Evolutionary conservation across 495 filamentous ascomycete genomes (phyloP), one percentile per base, ranked within the genome.

Genomic region (Penicillium steckii): DNA sequence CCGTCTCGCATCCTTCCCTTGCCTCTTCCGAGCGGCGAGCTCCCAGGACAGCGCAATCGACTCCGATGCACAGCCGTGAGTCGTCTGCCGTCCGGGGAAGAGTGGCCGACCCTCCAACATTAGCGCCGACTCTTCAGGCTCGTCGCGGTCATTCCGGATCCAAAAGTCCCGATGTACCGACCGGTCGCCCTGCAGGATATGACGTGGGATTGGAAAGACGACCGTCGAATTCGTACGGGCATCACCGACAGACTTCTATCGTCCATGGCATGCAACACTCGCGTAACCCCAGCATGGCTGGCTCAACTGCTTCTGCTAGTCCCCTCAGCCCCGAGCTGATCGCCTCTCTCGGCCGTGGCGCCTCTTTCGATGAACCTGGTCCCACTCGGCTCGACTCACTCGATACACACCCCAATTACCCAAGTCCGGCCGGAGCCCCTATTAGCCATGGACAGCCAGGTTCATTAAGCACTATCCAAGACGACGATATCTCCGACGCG

Each of bases 261-360:
- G 90, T 96, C 40, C 90, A 96, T 82, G 91, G 91, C 51, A 83
- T 91, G 54, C 90, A 92, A 65, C 94, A 98, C 72, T 95, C 91
- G 52, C 85, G 94, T 58, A 95, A 94, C 74, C 85, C 92, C 10
- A 87, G 84, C 61, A 82, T 83, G 65, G 80, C 81, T 41, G 77
- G 78, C 51, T 73, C 72, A 9, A 79, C 84, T n/a, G 73, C 84
- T 22, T 77, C 85, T 19, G 83, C 83, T 23, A 93, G 87, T 66
- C 90, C 90, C 33, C 76, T 95, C 57, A 94, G 90, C 69, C 89
- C 91, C 32, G 85, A 91, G 69, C 80, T 89, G 61, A 88, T 90
- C 55, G 86, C 86, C 18, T 85, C 86, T n/a, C 83, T 82, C 19
- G 82, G 72, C 48, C 71, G 67, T 47, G 56, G 68, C 37, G 59